Evolutionary conservation across 305 asterid genomes (phyloP).

Genomic region (Solanum hybrid): DNA sequence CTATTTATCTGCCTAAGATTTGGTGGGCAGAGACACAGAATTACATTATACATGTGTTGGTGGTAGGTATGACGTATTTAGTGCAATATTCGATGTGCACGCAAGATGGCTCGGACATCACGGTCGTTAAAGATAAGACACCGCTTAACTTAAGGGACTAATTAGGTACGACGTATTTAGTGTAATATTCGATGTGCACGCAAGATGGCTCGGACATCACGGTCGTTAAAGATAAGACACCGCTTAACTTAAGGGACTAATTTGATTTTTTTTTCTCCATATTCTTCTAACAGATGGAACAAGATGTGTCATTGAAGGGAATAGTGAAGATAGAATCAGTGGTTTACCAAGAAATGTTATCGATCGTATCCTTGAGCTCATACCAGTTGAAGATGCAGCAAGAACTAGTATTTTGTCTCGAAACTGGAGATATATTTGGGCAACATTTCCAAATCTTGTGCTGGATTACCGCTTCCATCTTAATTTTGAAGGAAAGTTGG

Average conservation of each 20-base stretch:
- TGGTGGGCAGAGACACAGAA: not conserved
- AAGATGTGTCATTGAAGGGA: not conserved
- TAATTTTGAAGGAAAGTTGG: accelerated
- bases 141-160: no score
- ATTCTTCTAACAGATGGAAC: not conserved
- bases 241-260: not conserved
- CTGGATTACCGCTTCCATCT: not conserved
- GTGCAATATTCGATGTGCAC: no score
- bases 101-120: no score
- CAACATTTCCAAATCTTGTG: not conserved
- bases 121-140: no score
- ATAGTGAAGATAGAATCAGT: not conserved
- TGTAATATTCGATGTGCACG: not conserved
- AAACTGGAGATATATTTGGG: not conserved
- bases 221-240: not conserved
- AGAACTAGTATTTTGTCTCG: not conserved
- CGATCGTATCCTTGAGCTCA: not conserved
- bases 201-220: not conserved
- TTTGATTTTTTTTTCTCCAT: not conserved
- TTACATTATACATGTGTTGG: not conserved
- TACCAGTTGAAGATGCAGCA: not conserved
- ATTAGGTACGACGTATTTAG: not conserved
- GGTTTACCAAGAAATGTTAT: not conserved
- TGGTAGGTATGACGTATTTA: no score
- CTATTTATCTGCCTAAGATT: not conserved